phyloP scores from a whole-genome alignment of 2,329 filamentous ascomycete genomes.

The Fusarium incarnatum region DNA sequence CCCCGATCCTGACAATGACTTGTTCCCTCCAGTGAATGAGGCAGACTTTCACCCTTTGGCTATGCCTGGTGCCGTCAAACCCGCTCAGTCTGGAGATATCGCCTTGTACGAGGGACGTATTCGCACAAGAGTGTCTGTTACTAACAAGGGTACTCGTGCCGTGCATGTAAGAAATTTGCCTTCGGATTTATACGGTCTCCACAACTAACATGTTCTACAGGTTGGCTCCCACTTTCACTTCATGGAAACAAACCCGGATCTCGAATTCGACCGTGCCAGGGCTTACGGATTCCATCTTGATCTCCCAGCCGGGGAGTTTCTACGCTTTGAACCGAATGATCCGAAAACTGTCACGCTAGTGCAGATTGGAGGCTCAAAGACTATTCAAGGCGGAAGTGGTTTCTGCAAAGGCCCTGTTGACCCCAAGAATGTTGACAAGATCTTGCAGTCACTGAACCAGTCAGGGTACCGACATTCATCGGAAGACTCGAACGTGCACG shows the following conservation, averaged over 20 bases:
- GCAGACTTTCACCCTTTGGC: neutral
- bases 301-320: neutral
- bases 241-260: neutral
- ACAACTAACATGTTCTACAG: neutral
- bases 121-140: neutral
- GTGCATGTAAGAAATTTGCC: neutral
- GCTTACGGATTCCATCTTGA: neutral
- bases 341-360: neutral
- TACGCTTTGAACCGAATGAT: neutral
- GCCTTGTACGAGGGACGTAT: neutral
- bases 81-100: neutral
- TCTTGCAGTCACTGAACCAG: neutral
- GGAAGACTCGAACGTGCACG: neutral
- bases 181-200: neutral
- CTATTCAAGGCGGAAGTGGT: neutral
- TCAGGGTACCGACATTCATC: neutral
- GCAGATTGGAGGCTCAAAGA: neutral
- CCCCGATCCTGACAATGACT: neutral
- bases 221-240: constrained; percentile 1
- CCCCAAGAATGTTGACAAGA: neutral
- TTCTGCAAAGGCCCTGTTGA: neutral
- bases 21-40: neutral
- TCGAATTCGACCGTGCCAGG: neutral
- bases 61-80: neutral
- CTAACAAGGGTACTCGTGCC: neutral